Base-by-base conservation (phyloP, 306 rosid genomes). In the Erythrophleum fordii region DNA sequence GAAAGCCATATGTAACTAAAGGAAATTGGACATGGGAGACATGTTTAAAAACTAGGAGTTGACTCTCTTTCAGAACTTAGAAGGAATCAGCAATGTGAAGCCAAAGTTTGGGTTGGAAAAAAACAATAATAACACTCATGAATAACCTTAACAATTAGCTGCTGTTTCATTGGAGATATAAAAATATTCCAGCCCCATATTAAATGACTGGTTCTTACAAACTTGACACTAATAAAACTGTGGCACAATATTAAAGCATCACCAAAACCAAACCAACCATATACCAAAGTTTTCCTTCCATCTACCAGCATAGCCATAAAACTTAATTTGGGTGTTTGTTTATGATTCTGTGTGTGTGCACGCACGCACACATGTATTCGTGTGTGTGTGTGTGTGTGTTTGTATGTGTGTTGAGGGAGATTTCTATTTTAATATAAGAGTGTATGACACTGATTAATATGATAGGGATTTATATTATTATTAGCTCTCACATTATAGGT, bases 181-280 rank as follows among this genome's bases (percentile, higher is more conserved):
- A 41, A 65, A 81, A 59, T 60, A 69, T 59, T 72, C 69, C 72
- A 78, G 78, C 68, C 72, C 37, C 58, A 45, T 75, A 75, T 75
- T 71, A 72, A 80, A 65, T 88, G 83, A 84, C 81, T 81, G 79
- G 81, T 71, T 81, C 52, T 42, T 72, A 80, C 86, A 75, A 72
- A 83, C 84, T 88, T 86, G 82, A 75, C 77, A 41, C 25, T 61
- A 23, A 69, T 42, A 80, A 77, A 75, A 69, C 39, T 58, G 52
- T 70, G 64, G 51, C 69, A 29, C 48, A 75, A 75, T n/a, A 29
- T 58, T 62, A 81, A 70, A 69, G 82, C 60, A 56, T 79, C 84
- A 72, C 75, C 73, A 73, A 81, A 81, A 65, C 92, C 92, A 73
- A 87, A 67, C 31, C n/a, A 39, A 39, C 89, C 90, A 75, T 78